Evolutionary conservation across 306 rosid species (phyloP).

Genomic region (Abrus pulchellus): DNA sequence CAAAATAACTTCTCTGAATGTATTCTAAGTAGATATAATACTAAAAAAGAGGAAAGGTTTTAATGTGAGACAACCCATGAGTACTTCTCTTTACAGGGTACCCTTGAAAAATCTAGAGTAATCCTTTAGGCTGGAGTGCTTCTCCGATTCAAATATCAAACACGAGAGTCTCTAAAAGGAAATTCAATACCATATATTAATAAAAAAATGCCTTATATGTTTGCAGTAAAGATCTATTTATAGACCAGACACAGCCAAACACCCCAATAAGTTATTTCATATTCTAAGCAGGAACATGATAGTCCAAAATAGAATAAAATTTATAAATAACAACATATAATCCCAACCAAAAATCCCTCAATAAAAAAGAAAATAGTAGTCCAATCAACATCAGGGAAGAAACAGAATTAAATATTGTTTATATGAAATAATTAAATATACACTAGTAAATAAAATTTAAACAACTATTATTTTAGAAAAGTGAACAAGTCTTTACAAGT

Average conservation of each 20-base stretch:
- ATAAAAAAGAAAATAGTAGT: neutral
- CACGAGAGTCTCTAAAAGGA: neutral
- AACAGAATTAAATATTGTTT: conserved; percentile 10
- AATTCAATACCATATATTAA: conserved; percentile 13
- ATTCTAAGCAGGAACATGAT: neutral
- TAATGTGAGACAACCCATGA: neutral
- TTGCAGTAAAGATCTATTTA: conserved; percentile 4
- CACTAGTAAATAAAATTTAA: conserved; percentile 8
- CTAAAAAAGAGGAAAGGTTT: conserved; percentile 21
- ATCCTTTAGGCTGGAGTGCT: neutral
- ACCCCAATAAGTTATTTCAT: neutral
- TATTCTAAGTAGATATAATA: neutral
- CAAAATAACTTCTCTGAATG: neutral
- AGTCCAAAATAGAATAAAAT: neutral
- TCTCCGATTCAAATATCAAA: conserved; percentile 3
- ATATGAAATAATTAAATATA: conserved; percentile 3
- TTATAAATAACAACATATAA: conserved; percentile 14
- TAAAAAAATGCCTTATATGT: neutral
- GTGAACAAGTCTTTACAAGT: neutral
- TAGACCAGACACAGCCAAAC: conserved; percentile 8
- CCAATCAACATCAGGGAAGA: conserved; percentile 22
- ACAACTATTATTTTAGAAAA: conserved; percentile 31
- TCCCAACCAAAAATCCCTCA: neutral
- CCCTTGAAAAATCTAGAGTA: neutral
- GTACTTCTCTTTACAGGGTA: neutral